phyloP scores from a whole-genome alignment of 1,139 yeast species.

The Pichia sp. region DNA sequence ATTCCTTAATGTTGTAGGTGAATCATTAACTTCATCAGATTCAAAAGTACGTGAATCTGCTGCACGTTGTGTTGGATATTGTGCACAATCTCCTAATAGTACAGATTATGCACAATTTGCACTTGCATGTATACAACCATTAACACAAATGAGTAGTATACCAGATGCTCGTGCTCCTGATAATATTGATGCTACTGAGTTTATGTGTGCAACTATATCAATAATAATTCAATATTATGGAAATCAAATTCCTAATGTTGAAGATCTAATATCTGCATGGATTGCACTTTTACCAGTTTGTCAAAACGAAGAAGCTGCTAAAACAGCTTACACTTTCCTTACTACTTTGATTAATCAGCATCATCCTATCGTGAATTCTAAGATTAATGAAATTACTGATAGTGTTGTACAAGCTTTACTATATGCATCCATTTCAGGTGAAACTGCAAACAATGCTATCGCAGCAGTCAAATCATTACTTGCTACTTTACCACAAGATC shows the following conservation, averaged over 20 bases:
- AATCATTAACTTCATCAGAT: slow-evolving; percentile 57
- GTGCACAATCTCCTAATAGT: slow-evolving; percentile 71
- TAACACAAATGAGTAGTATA: slow-evolving; percentile 64
- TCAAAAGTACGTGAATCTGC: slow-evolving; percentile 84
- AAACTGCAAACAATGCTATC: slow-evolving; percentile 59
- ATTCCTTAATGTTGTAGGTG: slow-evolving; percentile 56
- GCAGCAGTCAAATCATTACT: slow-evolving; percentile 49
- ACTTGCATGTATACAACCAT: slow-evolving; percentile 61
- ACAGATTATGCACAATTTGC: slow-evolving; percentile 55
- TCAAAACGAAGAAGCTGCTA: slow-evolving; percentile 85
- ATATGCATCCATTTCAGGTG: slow-evolving; percentile 61
- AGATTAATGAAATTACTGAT: slow-evolving; percentile 59
- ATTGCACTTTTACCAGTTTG: slow-evolving; percentile 71
- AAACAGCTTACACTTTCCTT: slow-evolving; percentile 74
- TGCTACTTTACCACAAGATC: slow-evolving; percentile 46
- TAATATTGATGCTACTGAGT: slow-evolving; percentile 81
- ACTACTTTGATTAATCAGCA: slow-evolving; percentile 63
- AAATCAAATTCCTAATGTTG: slow-evolving; percentile 48
- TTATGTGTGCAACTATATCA: slow-evolving; percentile 76
- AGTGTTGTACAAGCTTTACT: slow-evolving; percentile 71
- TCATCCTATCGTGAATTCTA: slow-evolving; percentile 49
- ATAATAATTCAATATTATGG: slow-evolving; percentile 61
- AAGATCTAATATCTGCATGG: slow-evolving; percentile 68
- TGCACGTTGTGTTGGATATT: slow-evolving; percentile 74
- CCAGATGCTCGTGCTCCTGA: slow-evolving; percentile 88